Evolutionary conservation across 352 stramenopile species (phyloP).

Genomic region (Phytopythium montanum): DNA sequence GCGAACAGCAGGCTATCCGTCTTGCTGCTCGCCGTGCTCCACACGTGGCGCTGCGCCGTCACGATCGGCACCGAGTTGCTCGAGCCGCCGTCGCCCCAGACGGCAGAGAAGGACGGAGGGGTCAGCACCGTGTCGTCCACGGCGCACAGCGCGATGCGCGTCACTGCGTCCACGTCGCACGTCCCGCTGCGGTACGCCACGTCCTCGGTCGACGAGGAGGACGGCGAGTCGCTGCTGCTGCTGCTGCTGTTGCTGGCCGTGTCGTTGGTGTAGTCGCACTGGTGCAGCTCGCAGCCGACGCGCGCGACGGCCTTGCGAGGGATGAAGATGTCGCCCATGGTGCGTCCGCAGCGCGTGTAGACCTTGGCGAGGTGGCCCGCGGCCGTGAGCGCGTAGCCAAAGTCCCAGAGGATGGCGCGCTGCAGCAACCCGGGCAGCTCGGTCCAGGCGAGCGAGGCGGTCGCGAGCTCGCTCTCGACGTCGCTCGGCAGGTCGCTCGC

Average conservation of each 20-base stretch:
- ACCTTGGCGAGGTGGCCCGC: slow-evolving; percentile 31
- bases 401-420: slow-evolving; percentile 64
- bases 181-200: slow-evolving; percentile 34
- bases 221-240: not conserved
- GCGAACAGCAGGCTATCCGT: slow-evolving; percentile 47
- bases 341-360: slow-evolving; percentile 59
- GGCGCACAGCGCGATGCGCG: slow-evolving; percentile 45
- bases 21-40: slow-evolving; percentile 14
- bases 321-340: slow-evolving; percentile 68
- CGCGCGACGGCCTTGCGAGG: slow-evolving; percentile 50
- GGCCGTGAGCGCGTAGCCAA: slow-evolving; percentile 47
- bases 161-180: slow-evolving; percentile 44
- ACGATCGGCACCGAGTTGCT: slow-evolving; percentile 44
- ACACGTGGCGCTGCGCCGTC: slow-evolving; percentile 49
- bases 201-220: slow-evolving; percentile 5
- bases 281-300: slow-evolving; percentile 32
- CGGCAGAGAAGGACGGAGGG: slow-evolving; percentile 29
- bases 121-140: slow-evolving; percentile 32
- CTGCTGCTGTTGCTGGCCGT: not conserved
- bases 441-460: slow-evolving; percentile 35
- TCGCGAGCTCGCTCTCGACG: slow-evolving; percentile 25
- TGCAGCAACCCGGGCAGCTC: slow-evolving; percentile 57
- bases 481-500: slow-evolving; percentile 20
- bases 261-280: slow-evolving; percentile 9
- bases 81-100: slow-evolving; percentile 63